Evolutionary conservation across 495 filamentous ascomycete genomes (phyloP).

Genomic region (Lasiosphaeria miniovina): DNA sequence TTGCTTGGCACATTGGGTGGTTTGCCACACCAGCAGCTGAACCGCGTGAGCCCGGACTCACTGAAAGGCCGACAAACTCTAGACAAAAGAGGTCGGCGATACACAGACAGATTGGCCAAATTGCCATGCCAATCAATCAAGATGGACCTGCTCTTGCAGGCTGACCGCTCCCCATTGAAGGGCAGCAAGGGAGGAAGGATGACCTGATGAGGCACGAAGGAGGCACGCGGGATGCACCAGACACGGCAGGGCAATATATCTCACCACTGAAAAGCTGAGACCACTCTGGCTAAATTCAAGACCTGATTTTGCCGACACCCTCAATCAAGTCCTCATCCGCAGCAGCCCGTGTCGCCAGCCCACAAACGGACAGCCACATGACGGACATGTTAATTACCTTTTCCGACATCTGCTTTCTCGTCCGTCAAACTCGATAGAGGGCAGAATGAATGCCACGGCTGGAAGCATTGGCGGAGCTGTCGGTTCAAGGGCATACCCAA

Average conservation of each 20-base stretch:
- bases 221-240: constrained; percentile 24
- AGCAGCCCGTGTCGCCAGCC: constrained; percentile 17
- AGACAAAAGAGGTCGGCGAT: constrained; percentile 2
- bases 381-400: constrained; percentile 16
- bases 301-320: constrained; percentile 31
- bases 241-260: constrained; percentile 37
- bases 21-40: no score
- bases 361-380: constrained; percentile 24
- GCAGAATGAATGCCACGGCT: no score
- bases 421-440: not conserved
- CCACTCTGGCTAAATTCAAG: constrained; percentile 37
- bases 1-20: no score
- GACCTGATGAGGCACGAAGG: constrained; percentile 20
- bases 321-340: constrained; percentile 20
- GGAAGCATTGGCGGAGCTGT: no score
- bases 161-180: constrained; percentile 7
- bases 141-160: constrained; percentile 9
- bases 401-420: constrained; percentile 3
- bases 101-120: constrained; percentile 25
- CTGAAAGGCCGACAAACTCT: not conserved
- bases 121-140: constrained; percentile 13
- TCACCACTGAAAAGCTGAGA: constrained; percentile 23
- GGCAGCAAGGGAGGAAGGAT: constrained; percentile 12
- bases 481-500: no score
- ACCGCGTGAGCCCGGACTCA: not conserved